Base-by-base conservation (phyloP, 2,329 filamentous ascomycete species). In the Diaporthe destruens region DNA sequence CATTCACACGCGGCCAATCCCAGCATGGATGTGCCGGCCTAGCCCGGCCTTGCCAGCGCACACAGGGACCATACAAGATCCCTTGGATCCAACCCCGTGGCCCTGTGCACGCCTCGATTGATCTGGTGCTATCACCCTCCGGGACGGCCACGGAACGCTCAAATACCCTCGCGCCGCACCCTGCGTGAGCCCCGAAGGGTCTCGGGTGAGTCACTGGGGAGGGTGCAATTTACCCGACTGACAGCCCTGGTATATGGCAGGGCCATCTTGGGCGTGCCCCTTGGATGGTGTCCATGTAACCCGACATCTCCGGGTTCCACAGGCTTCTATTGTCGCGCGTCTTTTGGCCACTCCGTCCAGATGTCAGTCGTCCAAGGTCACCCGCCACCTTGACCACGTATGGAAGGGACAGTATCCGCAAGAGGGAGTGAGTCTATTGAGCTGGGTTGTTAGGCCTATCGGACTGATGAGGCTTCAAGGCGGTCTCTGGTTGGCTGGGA, bases 281-380 rank as follows among this genome's bases (percentile, higher is more conserved):
- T 49, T 25, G 1, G 25, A 18, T 53, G 47, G 14, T 18, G 36
- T 20, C 47, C 29, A 25, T 66, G 61, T 7, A 39, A 25, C 32
- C 61, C 61, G 29, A 39, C 16, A 39, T 49, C 47, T 12, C 61
- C 61, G 61, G 32, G 47, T 49, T 47, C 32, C 61, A 51, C 32
- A 66, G 61, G 61, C 61, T 32, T 39, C n/a, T 51, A 32, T 66
- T n/a, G n/a, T n/a, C n/a, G 61, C 57, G 39, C 61, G 61, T 66
- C 61, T 39, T 53, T 66, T 66, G 61, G 47, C 61, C 61, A 66
- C 61, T 29, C 47, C 61, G 47, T n/a, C n/a, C n/a, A n/a, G n/a
- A n/a, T n/a, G n/a, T 53, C 61, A 20, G 32, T 12, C 47, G 32
- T 53, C 29, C 44, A 32, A 36, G 34, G 14, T 29, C n/a, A 14